phyloP scores from a whole-genome alignment of 2,329 filamentous ascomycete genomes.

The Didymella glomerata region DNA sequence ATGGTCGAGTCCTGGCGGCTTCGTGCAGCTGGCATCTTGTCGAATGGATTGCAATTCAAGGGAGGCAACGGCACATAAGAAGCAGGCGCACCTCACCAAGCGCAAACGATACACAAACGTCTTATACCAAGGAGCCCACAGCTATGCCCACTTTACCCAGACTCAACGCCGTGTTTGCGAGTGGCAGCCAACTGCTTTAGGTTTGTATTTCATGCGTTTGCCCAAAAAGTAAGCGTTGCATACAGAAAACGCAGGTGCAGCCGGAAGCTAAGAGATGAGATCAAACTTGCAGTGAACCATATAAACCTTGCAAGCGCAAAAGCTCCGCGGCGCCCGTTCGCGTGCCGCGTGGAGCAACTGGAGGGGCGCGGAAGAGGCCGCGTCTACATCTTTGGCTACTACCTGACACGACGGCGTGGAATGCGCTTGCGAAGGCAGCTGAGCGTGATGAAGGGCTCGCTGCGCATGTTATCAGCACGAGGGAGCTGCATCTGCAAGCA shows the following conservation, averaged over 20 bases:
- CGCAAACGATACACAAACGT: conserved; percentile 16
- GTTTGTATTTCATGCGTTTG: conserved; percentile 32
- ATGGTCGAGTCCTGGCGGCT: conserved; percentile 25
- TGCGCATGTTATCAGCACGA: background rate
- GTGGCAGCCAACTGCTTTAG: conserved; percentile 27
- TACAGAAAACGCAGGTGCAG: conserved; percentile 28
- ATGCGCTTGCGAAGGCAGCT: background rate
- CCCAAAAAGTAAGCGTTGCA: conserved; percentile 9
- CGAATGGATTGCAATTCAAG: conserved; percentile 1
- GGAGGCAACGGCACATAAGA: conserved; percentile 21
- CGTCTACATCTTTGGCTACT: conserved; percentile 25
- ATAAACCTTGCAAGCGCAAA: conserved; percentile 10
- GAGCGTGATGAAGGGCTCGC: background rate
- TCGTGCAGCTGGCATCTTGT: conserved; percentile 31
- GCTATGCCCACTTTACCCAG: conserved; percentile 10
- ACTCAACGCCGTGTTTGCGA: conserved; percentile 7
- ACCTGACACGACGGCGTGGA: conserved; percentile 31
- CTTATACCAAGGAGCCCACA: conserved; percentile 11
- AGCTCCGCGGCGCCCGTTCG: conserved; percentile 15
- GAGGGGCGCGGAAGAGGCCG: conserved; percentile 27
- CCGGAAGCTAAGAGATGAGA: conserved; percentile 29
- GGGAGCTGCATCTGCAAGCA: conserved; percentile 6
- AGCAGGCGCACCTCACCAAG: conserved; percentile 16
- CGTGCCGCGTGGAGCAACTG: conserved; percentile 12
- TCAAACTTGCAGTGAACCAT: conserved; percentile 32